Percentiles rank a stretch among this genome's conserved stretches.
Conservation (phyloP, 1,139 yeast genomes). For the Arxiozyma heterogenica region DNA sequence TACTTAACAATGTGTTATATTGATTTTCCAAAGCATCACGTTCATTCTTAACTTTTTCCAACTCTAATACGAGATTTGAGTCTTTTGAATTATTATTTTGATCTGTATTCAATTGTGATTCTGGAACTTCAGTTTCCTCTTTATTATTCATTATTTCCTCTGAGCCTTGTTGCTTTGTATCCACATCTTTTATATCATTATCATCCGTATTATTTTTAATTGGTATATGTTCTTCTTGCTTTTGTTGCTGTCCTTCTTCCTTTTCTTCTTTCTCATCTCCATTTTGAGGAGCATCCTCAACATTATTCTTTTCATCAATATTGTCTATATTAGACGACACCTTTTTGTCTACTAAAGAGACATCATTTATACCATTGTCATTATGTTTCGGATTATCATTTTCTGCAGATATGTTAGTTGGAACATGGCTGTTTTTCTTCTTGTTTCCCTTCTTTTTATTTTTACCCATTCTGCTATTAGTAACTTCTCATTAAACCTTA, state of each 20-base stretch:
- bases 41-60: slow-evolving; percentile 41
- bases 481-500: background rate
- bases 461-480: slow-evolving; percentile 21
- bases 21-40: slow-evolving; percentile 60
- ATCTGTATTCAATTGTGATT: slow-evolving; percentile 6
- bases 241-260: background rate
- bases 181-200: background rate
- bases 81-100: background rate
- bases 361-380: background rate
- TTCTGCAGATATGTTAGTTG: background rate
- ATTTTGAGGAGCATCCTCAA: background rate
- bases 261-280: background rate
- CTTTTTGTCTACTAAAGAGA: background rate
- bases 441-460: slow-evolving; percentile 25
- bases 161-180: background rate
- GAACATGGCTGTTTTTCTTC: slow-evolving; percentile 6
- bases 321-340: background rate
- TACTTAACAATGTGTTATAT: slow-evolving; percentile 64
- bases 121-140: slow-evolving; percentile 21
- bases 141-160: background rate
- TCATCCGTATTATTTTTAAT: background rate
- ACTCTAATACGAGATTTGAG: slow-evolving; percentile 24
- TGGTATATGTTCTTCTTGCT: no score
- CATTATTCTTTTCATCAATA: background rate
- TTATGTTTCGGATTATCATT: slow-evolving; percentile 5